Evolutionary conservation across 1,139 yeast genomes (phyloP).

Genomic region (Scheffersomyces segobiensis): DNA sequence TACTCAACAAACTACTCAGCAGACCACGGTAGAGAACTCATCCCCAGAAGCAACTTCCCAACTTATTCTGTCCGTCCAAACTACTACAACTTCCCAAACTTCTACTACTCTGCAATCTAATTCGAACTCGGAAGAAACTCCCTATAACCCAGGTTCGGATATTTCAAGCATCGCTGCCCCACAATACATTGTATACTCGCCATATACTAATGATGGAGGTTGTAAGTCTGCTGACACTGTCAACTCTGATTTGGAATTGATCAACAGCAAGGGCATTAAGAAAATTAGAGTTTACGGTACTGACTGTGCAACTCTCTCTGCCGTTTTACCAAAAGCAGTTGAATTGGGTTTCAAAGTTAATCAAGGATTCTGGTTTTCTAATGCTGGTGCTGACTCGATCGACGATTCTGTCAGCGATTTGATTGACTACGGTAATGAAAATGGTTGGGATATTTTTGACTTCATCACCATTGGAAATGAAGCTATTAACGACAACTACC

Average conservation of each 20-base stretch:
- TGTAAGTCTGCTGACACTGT: constrained; percentile 66
- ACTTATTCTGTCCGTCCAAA: constrained; percentile 1
- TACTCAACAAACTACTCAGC: constrained; percentile 2
- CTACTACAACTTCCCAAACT: constrained; percentile 6
- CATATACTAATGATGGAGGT: constrained; percentile 65
- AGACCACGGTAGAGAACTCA: constrained; percentile 1
- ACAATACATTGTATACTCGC: constrained; percentile 71
- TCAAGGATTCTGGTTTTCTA: constrained; percentile 82
- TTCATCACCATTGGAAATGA: constrained; percentile 85
- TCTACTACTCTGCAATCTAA: constrained; percentile 12
- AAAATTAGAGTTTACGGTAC: constrained; percentile 79
- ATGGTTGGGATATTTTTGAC: constrained; percentile 70
- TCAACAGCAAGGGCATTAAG: constrained; percentile 60
- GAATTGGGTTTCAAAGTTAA: constrained; percentile 67
- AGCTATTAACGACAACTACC: constrained; percentile 66
- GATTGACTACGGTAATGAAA: constrained; percentile 51
- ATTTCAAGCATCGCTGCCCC: constrained; percentile 40
- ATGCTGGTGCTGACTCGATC: constrained; percentile 66
- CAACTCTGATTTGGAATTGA: constrained; percentile 55
- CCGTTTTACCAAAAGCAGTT: constrained; percentile 64
- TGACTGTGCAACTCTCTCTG: constrained; percentile 71
- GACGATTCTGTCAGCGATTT: constrained; percentile 58
- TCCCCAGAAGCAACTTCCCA: constrained; percentile 1
- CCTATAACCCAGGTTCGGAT: constrained; percentile 21
- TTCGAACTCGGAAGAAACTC: constrained; percentile 15